A percentile compares a stretch with the other conserved stretches of the same genome.
phyloP scores from a whole-genome alignment of 2,329 filamentous ascomycete genomes.

The Blastomyces parvus region DNA sequence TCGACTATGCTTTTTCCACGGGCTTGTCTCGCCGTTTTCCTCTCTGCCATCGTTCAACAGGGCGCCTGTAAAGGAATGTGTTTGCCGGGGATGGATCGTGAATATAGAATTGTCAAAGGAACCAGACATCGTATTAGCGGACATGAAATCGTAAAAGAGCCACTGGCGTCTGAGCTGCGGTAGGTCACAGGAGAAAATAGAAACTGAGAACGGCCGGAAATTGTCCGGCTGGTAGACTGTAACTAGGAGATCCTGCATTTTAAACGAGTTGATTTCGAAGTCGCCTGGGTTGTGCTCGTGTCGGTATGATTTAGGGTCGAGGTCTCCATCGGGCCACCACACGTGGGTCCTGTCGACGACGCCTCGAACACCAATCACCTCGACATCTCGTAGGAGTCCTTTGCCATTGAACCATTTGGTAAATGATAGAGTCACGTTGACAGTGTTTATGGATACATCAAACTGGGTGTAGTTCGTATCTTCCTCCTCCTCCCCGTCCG shows the following conservation, averaged over 20 bases:
- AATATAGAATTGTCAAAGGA: slow-evolving; percentile 94
- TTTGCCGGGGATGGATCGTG: slow-evolving; percentile 89
- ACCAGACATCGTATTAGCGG: slow-evolving; percentile 90
- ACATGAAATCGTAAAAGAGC: slow-evolving; percentile 95
- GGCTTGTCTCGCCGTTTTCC: slow-evolving; percentile 54
- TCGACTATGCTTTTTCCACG: slow-evolving; percentile 93
- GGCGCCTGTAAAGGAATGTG: slow-evolving; percentile 64
- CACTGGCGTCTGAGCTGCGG: slow-evolving; percentile 90
- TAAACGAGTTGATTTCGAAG: slow-evolving; percentile 95
- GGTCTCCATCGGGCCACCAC: slow-evolving; percentile 53
- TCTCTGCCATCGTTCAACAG: slow-evolving; percentile 49
- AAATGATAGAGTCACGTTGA: slow-evolving; percentile 94
- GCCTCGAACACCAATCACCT: slow-evolving; percentile 85
- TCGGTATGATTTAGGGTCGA: slow-evolving; percentile 78
- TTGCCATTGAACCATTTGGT: slow-evolving; percentile 99
- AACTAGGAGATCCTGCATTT: slow-evolving; percentile 83
- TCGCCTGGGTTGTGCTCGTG: slow-evolving; percentile 84
- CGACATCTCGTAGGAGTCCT: slow-evolving; percentile 80
- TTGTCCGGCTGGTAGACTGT: slow-evolving; percentile 82
- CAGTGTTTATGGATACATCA: slow-evolving; percentile 84
- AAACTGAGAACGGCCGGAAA: slow-evolving; percentile 91
- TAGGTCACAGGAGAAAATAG: slow-evolving; percentile 91
- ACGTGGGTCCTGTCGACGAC: slow-evolving; percentile 86
- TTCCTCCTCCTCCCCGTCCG: slow-evolving; percentile 47
- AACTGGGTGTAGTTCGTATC: slow-evolving; percentile 98